Percentiles rank a stretch among this genome's conserved stretches.
These are phyloP conservation scores for Saturnispora saitoi DNA, from an alignment of 805 yeast species.

Conservation along the genomic window DNA sequence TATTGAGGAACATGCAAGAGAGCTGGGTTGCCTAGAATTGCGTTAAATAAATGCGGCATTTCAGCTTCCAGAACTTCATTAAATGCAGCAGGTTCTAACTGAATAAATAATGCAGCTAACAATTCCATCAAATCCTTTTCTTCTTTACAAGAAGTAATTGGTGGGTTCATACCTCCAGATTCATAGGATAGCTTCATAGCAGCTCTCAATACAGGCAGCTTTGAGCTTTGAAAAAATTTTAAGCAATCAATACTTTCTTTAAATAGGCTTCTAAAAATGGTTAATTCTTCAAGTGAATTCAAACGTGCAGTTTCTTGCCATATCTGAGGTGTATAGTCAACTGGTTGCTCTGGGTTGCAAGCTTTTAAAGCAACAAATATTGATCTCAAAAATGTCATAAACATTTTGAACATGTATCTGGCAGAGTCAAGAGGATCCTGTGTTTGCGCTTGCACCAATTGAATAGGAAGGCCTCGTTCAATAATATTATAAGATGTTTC, in stretches of 20 bases:
- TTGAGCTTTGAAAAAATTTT: conserved; percentile 56
- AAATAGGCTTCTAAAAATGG: conserved; percentile 66
- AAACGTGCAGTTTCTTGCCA: conserved; percentile 87
- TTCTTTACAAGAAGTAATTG: conserved; percentile 82
- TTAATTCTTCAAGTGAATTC: conserved; percentile 76
- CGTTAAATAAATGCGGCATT: conserved; percentile 64
- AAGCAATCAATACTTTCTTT: conserved; percentile 80
- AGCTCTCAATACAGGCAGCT: conserved; percentile 35
- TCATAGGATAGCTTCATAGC: conserved; percentile 39
- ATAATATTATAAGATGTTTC: conserved; percentile 37
- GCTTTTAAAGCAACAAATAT: conserved; percentile 81
- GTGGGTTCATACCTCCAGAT: conserved; percentile 71
- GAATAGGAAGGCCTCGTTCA: conserved; percentile 47
- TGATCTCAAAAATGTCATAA: conserved; percentile 84
- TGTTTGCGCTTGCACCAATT: conserved; percentile 40
- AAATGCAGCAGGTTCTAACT: conserved; percentile 91
- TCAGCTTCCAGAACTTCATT: conserved; percentile 84
- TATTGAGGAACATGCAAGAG: conserved; percentile 87
- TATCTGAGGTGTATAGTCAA: conserved; percentile 40
- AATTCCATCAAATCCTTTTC: conserved; percentile 95
- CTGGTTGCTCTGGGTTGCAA: conserved; percentile 77
- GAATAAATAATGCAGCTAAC: conserved; percentile 86
- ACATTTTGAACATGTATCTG: conserved; percentile 74
- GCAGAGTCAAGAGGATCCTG: conserved; percentile 81
- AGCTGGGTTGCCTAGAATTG: conserved; percentile 77